Base-by-base conservation (phyloP, 768 basidiomycete genomes). In the Xanthoconium purpureum region DNA sequence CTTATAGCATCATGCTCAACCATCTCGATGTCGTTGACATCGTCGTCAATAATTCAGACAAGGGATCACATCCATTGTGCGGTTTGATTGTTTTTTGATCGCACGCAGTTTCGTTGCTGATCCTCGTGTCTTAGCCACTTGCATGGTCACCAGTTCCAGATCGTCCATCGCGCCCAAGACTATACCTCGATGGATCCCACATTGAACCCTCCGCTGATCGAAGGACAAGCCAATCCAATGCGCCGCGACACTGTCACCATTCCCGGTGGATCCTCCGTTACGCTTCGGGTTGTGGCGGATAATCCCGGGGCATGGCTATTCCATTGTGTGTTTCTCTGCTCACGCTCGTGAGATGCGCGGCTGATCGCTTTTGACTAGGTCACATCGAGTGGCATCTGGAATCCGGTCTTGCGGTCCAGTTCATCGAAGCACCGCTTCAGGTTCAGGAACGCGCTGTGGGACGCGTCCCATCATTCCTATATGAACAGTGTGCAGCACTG, bases 231-330 rank as follows among this genome's bases (percentile, higher is more conserved):
- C 1, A 99, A 98, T 74, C 96, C 95, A 3, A 84, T 95, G 66
- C 85, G 93, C 18, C 82, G 96, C 38, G 96, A 99, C 71, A 95
- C 93, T 0, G 76, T 96, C 15, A 81, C 84, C 54, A 83, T 97
- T 49, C 88, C 89, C 4, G 78, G 84, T 5, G 78, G 78, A 55
- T 72, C 80, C 18, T 85, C 85, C 4, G 88, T 81, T 12, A 89
- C 88, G 0, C 73, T 99, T 44, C 84, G 93, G 24, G 72, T 94
- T 63, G 75, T 87, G 46, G 91, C 92, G 1, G 91, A 98, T 70
- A 98, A 98, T 73, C 96, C 96, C 1, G 96, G 96, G 12, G 85
- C 81, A 9, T 95, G 92, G 89, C 71, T 93, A 59, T 81, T 93
- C 68, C 90, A 91, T 69, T 93, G 85, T 87, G 65, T 52, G 86